Evolutionary conservation across 2,329 filamentous ascomycete genomes (phyloP).

Genomic region (Penicillium glabrum): DNA sequence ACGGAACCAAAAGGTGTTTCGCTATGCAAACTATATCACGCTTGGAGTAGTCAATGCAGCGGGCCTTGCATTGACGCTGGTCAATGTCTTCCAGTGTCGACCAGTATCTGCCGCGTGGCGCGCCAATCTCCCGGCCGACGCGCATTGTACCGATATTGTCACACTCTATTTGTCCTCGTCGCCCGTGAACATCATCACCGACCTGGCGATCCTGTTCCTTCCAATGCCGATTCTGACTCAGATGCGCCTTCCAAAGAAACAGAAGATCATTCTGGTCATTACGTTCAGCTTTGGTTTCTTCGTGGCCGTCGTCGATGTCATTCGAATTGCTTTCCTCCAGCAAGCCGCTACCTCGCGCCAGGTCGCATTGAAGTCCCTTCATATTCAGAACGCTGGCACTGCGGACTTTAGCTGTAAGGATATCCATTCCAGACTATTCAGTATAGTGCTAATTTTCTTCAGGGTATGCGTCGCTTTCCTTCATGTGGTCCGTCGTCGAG

Average conservation of each 20-base stretch:
- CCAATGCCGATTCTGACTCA: constrained; percentile 85
- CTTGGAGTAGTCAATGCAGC: constrained; percentile 75
- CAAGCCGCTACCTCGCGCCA: constrained; percentile 56
- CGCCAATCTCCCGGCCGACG: constrained; percentile 44
- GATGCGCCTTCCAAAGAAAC: constrained; percentile 79
- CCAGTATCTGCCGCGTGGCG: constrained; percentile 71
- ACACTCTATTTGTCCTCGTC: constrained; percentile 71
- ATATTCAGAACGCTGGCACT: constrained; percentile 39
- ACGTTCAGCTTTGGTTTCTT: constrained; percentile 88
- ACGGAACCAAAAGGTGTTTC: constrained; percentile 73
- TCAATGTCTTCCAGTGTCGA: constrained; percentile 84
- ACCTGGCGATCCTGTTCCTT: constrained; percentile 81
- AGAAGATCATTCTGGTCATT: constrained; percentile 82
- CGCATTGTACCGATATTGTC: constrained; percentile 61
- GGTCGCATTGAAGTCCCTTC: constrained; percentile 25
- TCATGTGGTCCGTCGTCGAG: constrained; percentile 94
- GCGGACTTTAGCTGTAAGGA: constrained; percentile 54
- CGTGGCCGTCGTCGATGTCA: constrained; percentile 81
- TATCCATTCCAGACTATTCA: background rate
- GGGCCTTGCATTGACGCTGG: constrained; percentile 74
- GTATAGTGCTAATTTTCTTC: constrained; percentile 43
- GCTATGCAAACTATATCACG: constrained; percentile 77
- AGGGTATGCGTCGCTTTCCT: constrained; percentile 77
- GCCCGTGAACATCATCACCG: constrained; percentile 88
- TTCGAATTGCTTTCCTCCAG: constrained; percentile 88